A percentile compares a stretch with the other conserved stretches of the same genome.
phyloP scores from a whole-genome alignment of 805 yeast species.

The Saccharomyces mikatae region DNA sequence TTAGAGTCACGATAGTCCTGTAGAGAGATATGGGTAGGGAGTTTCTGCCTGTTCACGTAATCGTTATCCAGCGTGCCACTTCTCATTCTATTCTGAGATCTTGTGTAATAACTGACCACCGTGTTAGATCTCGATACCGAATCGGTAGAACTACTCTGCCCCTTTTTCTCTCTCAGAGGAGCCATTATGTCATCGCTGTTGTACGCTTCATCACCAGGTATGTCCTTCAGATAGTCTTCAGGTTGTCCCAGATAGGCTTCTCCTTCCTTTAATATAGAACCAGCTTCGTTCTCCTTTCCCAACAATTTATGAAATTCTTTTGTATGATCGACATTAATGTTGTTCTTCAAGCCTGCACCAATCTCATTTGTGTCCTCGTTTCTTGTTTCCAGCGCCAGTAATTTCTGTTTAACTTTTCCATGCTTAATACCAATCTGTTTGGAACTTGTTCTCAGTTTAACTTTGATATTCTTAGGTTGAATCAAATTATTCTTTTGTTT shows the following conservation, averaged over 20 bases:
- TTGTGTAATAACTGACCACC: constrained; percentile 28
- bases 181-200: constrained; percentile 30
- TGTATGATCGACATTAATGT: constrained; percentile 22
- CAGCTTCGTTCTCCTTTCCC: constrained; percentile 12
- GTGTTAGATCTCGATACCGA: constrained; percentile 23
- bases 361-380: constrained; percentile 16
- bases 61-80: constrained; percentile 22
- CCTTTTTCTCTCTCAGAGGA: constrained; percentile 22
- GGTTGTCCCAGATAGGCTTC: constrained; percentile 11
- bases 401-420: constrained; percentile 30
- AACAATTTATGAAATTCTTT: constrained; percentile 27
- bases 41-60: constrained; percentile 12
- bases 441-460: constrained; percentile 29
- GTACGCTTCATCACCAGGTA: constrained; percentile 34
- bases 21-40: constrained; percentile 17
- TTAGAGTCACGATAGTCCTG: constrained; percentile 10
- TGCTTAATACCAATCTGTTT: constrained; percentile 32
- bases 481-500: constrained; percentile 28
- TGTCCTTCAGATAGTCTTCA: constrained; percentile 22
- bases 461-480: constrained; percentile 29
- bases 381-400: constrained; percentile 28
- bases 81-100: constrained; percentile 20
- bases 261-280: constrained; percentile 1
- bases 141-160: background rate
- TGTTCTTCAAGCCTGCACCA: background rate